Percentiles rank a stretch among this genome's conserved stretches.
Conservation (phyloP, 192 early-diverging fungal genomes). For the Podila minutissima region DNA sequence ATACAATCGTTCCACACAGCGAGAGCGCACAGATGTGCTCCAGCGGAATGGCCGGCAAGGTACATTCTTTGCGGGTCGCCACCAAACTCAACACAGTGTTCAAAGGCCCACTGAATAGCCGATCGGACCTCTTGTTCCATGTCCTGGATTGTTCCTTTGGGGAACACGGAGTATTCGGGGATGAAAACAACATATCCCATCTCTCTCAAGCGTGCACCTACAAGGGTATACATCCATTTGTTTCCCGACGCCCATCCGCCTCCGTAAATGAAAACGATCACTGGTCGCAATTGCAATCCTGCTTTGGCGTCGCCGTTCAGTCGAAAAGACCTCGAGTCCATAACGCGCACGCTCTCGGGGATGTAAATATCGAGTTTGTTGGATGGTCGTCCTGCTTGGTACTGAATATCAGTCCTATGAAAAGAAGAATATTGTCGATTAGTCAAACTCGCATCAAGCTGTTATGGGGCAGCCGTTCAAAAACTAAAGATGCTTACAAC, state of each 20-base stretch:
- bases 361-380: conserved; percentile 51
- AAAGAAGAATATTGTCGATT: not conserved
- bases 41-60: conserved; percentile 56
- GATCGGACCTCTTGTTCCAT: conserved; percentile 57
- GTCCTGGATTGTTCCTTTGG: conserved; percentile 36
- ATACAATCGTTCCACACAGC: conserved; percentile 51
- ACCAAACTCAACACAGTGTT: conserved; percentile 38
- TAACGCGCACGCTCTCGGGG: conserved; percentile 13
- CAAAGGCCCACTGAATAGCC: conserved; percentile 59
- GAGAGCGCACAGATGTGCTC: conserved; percentile 50
- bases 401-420: conserved; percentile 29
- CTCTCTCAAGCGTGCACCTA: conserved; percentile 58
- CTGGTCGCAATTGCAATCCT: conserved; percentile 27
- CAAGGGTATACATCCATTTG: conserved; percentile 56
- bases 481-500: not conserved
- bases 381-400: conserved; percentile 22
- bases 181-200: conserved; percentile 66
- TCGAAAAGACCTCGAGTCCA: conserved; percentile 5
- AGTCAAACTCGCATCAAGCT: not conserved
- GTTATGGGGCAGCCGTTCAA: no score
- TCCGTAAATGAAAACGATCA: conserved; percentile 66
- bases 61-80: conserved; percentile 53
- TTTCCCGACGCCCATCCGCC: conserved; percentile 63
- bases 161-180: conserved; percentile 64
- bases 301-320: not conserved